Conservation (phyloP, 2,329 filamentous ascomycete genomes). For the Cadophora sp. region DNA sequence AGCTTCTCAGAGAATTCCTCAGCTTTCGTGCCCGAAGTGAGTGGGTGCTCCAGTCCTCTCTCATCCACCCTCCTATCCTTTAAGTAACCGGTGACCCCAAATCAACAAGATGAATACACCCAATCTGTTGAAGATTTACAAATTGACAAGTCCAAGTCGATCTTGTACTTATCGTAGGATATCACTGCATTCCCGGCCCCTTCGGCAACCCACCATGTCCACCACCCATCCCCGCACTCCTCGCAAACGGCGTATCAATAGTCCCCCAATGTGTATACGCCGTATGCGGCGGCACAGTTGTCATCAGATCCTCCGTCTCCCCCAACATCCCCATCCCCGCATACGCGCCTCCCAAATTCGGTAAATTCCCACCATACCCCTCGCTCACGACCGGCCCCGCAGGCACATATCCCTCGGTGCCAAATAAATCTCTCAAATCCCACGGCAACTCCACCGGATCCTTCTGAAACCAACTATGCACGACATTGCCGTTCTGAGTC, state of each 20-base stretch:
- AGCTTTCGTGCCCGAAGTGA: background rate
- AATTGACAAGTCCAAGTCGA: too few species aligned
- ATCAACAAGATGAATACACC: too few species aligned
- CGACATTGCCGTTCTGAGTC: conserved; percentile 17
- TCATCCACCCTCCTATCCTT: too few species aligned
- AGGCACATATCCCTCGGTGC: conserved; percentile 32
- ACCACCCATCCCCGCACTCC: conserved; percentile 13
- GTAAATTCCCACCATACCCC: conserved; percentile 15
- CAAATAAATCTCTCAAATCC: conserved; percentile 40
- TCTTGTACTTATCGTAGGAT: too few species aligned
- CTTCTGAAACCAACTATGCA: conserved; percentile 39
- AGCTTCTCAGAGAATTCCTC: too few species aligned
- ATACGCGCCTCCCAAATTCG: conserved; percentile 26
- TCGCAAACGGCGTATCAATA: conserved; percentile 35
- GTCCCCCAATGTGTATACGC: conserved; percentile 37
- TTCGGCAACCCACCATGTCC: conserved; percentile 19
- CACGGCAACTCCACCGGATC: conserved; percentile 37
- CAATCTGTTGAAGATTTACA: too few species aligned
- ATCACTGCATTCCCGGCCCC: conserved; percentile 14
- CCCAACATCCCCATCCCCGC: conserved; percentile 20
- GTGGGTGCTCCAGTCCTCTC: background rate
- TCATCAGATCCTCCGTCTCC: conserved; percentile 27
- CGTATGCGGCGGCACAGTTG: conserved; percentile 31
- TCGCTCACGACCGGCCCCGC: conserved; percentile 12
- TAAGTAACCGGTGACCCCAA: too few species aligned